Evolutionary conservation across 441 rosid species (phyloP), one percentile per base, ranked within the genome.

Genomic region (Euphorbia celastroides): DNA sequence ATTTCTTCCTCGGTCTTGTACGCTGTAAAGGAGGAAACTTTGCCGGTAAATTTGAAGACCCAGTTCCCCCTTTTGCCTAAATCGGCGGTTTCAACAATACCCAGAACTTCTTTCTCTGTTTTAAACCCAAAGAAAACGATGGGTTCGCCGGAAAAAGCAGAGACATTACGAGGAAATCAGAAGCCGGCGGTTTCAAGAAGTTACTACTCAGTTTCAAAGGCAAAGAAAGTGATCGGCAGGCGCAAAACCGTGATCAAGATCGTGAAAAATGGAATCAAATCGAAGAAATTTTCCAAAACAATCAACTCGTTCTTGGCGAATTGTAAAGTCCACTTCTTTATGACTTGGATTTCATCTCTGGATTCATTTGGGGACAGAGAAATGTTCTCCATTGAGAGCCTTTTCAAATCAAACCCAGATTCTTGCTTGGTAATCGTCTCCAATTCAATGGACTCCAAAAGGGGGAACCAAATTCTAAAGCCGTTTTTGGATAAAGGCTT

Each of bases 311-410:
- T 88, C 72, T 78, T 90, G 11, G 70, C 75, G 11, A 78, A 73
- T 27, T 92, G 98, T 60, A 79, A 83, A 79, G 72, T 78, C 41
- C 74, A 79, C 52, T 82, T 92, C 77, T 92, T 92, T 82, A 88
- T 92, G 93, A 92, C 98, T 4, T 88, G 97, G 97, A 92, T 90
- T 69, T 87, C 93, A 28, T 77, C 89, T 11, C 64, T 82, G 0
- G 80, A 78, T n/a, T 81, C 89, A 42, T 86, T 86, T 50, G 82
- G 92, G 61, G 79, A 77, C 1, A 62, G 95, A 68, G 98, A 90
- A 51, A 19, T 71, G 31, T 74, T 90, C 65, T 74, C 78, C 1
- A 26, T 90, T 9, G 90, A 90, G 74, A 86, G 89, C 34, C 68
- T 90, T 66, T 88, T 86, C 70, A 83, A 80, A 54, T 81, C 78